Base-by-base conservation (phyloP, 495 filamentous ascomycete genomes). In the Penicillium ochrochloron region DNA sequence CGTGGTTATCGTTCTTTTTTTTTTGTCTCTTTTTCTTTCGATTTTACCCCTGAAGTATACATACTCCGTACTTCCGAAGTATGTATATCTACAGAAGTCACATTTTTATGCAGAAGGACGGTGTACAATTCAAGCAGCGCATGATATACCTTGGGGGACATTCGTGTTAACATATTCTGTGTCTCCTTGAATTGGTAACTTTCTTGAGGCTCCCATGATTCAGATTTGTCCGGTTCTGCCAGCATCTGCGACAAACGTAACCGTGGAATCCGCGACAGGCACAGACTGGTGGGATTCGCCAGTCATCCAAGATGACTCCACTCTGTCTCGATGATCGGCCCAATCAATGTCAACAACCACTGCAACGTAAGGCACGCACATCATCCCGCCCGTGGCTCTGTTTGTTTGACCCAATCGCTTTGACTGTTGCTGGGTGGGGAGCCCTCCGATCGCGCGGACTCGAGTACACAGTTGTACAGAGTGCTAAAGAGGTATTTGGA, bases 331-430 rank as follows among this genome's bases (percentile, higher is more conserved):
- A 33, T 52, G 68, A 74, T 68, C 67, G 50, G 15, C 53, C 73
- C 75, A 74, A 75, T 75, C 8, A 46, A 4, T 39, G 31, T 12
- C 2, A 6, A 27, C 27, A 7, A 51, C 5, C n/a, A 59, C 42
- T 64, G 60, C 58, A 66, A 70, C 65, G 65, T 54, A 57, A 64
- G 70, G 60, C 56, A 68, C 41, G 66, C 66, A 71, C 70, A 79
- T 74, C 75, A 76, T 75, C 70, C 68, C 71, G 66, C 64, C 70
- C 70, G 71, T 72, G 73, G 71, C 66, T 73, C 59, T 62, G 69
- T 48, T 69, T 73, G 70, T 68, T 69, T 71, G 70, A 67, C 63
- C 72, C 73, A 71, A 59, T 70, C 69, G 60, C 69, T 68, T 57
- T 53, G 48, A 55, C 64, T 62, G 68, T 31, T 70, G 31, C 68